These are phyloP conservation scores for Xylariaceae sp. DNA, from an alignment of 2,329 filamentous ascomycete species.

Conservation along the genomic window DNA sequence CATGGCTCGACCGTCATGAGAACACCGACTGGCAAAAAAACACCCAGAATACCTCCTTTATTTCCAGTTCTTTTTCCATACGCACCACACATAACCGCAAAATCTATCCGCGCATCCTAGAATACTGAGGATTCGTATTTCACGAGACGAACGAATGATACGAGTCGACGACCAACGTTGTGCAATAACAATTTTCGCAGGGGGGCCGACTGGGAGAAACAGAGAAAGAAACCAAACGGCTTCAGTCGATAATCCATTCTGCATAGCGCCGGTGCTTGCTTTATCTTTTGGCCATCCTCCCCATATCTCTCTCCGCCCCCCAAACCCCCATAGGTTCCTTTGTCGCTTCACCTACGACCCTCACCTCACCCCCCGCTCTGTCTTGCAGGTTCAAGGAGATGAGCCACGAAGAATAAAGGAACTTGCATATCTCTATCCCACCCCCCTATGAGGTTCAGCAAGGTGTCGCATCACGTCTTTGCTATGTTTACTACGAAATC, in stretches of 20 bases:
- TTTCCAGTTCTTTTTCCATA: not conserved
- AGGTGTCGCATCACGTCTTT: slow-evolving; percentile 10
- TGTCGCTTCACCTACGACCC: slow-evolving; percentile 5
- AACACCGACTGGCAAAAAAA: slow-evolving; percentile 4
- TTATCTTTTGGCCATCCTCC: slow-evolving; percentile 10
- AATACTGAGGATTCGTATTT: slow-evolving; percentile 11
- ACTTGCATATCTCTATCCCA: slow-evolving; percentile 9
- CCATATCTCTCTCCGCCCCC: not conserved
- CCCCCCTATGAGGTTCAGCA: slow-evolving; percentile 1
- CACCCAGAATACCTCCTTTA: not conserved
- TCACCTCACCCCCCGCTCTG: slow-evolving; percentile 5
- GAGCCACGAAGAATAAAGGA: not conserved
- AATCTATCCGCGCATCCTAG: slow-evolving; percentile 6
- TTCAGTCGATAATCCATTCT: slow-evolving; percentile 15
- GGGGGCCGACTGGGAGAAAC: slow-evolving; percentile 10
- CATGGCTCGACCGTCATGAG: slow-evolving; percentile 2
- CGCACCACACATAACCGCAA: slow-evolving; percentile 2
- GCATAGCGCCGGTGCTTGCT: slow-evolving; percentile 20
- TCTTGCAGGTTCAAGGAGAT: slow-evolving; percentile 16
- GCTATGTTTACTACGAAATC: not conserved
- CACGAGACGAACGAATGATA: slow-evolving; percentile 19
- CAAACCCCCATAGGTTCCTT: slow-evolving; percentile 1
- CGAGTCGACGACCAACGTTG: slow-evolving; percentile 18
- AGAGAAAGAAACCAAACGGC: not conserved
- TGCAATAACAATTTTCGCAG: slow-evolving; percentile 11